Percentiles rank a stretch among this genome's conserved stretches.
These are phyloP conservation scores for Zanthoxylum bungeanum DNA, from an alignment of 345 rosid species.

Conservation along the genomic window DNA sequence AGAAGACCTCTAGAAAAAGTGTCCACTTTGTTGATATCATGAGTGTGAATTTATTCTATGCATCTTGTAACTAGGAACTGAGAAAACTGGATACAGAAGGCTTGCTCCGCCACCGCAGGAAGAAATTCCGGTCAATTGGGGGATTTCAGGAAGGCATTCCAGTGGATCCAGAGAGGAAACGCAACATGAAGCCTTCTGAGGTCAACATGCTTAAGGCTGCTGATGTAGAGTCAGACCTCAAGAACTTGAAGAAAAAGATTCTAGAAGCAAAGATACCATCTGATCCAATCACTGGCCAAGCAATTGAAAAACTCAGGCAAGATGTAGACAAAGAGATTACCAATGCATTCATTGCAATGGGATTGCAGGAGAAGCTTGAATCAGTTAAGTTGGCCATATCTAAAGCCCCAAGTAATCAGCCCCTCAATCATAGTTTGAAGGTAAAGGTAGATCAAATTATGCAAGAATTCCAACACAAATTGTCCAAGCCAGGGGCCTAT, in stretches of 20 bases:
- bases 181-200: conserved; percentile 32
- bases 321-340: conserved; percentile 29
- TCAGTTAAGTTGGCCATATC: conserved; percentile 28
- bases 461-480: conserved; percentile 27
- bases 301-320: conserved; percentile 28
- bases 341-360: conserved; percentile 34
- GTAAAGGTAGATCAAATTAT: conserved; percentile 23
- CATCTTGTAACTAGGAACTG: conserved; percentile 22
- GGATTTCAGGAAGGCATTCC: conserved; percentile 32
- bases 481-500: conserved; percentile 39
- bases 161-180: conserved; percentile 22
- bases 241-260: conserved; percentile 17
- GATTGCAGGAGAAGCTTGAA: conserved; percentile 32
- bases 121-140: conserved; percentile 25
- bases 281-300: conserved; percentile 19
- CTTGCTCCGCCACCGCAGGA: conserved; percentile 23
- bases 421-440: conserved; percentile 16
- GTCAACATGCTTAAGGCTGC: conserved; percentile 19
- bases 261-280: conserved; percentile 16
- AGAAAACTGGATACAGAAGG: conserved; percentile 25
- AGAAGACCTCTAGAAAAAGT: neutral
- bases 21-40: neutral
- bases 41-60: neutral
- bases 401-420: conserved; percentile 23
- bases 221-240: conserved; percentile 26